phyloP scores from a whole-genome alignment of 192 early-diverging fungal genomes.

The Mortierella claussenii region DNA sequence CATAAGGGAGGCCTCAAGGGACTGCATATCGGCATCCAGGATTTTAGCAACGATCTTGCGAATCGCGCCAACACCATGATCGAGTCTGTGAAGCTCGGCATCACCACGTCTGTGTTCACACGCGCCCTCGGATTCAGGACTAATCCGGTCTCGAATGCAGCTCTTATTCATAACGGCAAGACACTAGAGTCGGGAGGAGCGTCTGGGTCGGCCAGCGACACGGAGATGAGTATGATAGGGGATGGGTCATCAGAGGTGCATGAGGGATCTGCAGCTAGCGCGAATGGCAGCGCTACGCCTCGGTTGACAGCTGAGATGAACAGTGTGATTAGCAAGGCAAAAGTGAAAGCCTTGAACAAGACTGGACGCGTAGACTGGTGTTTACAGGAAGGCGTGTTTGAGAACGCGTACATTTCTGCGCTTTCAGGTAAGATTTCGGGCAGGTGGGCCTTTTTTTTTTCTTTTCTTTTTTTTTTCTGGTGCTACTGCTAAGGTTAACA shows the following conservation, averaged over 20 bases:
- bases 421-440: conserved; percentile 44
- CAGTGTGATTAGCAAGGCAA: conserved; percentile 38
- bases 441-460: conserved; percentile 12
- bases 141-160: conserved; percentile 30
- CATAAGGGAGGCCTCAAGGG: conserved; percentile 85
- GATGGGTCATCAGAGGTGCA: conserved; percentile 14
- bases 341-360: conserved; percentile 57
- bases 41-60: conserved; percentile 75
- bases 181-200: conserved; percentile 9
- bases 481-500: background rate
- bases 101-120: conserved; percentile 69
- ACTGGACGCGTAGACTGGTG: conserved; percentile 63
- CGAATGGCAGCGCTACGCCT: conserved; percentile 6
- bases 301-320: conserved; percentile 26
- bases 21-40: conserved; percentile 72
- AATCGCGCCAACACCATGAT: conserved; percentile 74
- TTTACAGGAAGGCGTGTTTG: conserved; percentile 61
- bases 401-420: conserved; percentile 56
- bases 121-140: conserved; percentile 53
- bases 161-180: conserved; percentile 25
- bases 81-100: conserved; percentile 64
- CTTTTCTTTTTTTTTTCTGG: conserved; percentile 8
- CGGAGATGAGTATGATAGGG: conserved; percentile 8
- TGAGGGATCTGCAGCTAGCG: conserved; percentile 2
- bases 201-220: conserved; percentile 15